Percentiles rank a stretch among this genome's conserved stretches.
Conservation (phyloP, 2,329 filamentous ascomycete species). For the Fusarium sp. region DNA sequence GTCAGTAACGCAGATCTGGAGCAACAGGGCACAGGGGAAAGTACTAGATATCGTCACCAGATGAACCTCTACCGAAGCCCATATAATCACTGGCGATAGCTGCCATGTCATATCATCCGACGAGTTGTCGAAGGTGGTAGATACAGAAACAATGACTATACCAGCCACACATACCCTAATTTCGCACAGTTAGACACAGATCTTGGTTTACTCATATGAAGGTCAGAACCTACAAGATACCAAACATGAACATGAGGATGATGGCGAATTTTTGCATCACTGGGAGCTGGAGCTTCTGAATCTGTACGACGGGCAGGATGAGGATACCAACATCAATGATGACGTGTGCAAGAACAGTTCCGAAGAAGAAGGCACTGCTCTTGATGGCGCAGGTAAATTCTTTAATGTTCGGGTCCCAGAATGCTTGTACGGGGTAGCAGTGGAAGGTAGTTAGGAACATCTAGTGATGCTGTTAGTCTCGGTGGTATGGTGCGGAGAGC, state of each 20-base stretch:
- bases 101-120: constrained; percentile 37
- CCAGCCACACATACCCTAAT: constrained; percentile 34
- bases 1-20: neutral
- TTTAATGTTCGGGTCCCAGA: constrained; percentile 25
- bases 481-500: rapidly evolving
- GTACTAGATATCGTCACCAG: constrained; percentile 36
- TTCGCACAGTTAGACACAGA: neutral
- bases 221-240: constrained; percentile 38
- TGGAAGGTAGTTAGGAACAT: constrained; percentile 27
- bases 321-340: constrained; percentile 45
- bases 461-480: neutral
- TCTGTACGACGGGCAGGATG: constrained; percentile 43
- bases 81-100: constrained; percentile 29
- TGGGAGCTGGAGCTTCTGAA: constrained; percentile 43
- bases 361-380: constrained; percentile 27
- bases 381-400: constrained; percentile 42
- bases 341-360: constrained; percentile 40
- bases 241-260: constrained; percentile 43
- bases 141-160: constrained; percentile 29
- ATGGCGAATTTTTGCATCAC: constrained; percentile 38
- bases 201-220: rapidly evolving
- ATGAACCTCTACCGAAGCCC: constrained; percentile 40
- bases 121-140: constrained; percentile 21
- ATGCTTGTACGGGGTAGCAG: constrained; percentile 28
- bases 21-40: rapidly evolving